Percentiles rank a stretch among this genome's conserved stretches.
These are phyloP conservation scores for Neurospora africana DNA, from an alignment of 495 filamentous ascomycete genomes.

Conservation along the genomic window DNA sequence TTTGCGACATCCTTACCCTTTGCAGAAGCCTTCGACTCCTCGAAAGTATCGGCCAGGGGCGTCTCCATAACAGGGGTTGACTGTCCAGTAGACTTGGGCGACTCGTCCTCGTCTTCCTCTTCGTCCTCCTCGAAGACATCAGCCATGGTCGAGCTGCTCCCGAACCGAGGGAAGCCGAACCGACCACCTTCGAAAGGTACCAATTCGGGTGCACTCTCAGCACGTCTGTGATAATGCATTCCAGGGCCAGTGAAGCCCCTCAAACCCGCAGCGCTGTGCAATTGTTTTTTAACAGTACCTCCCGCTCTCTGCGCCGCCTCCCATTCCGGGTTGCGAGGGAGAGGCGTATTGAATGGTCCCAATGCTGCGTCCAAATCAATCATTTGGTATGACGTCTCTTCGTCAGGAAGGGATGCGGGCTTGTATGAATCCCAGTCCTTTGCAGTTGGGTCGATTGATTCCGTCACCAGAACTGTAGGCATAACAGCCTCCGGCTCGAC, in stretches of 20 bases:
- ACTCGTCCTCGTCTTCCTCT: conserved; percentile 47
- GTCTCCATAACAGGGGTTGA: conserved; percentile 18
- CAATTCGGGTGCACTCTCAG: conserved; percentile 88
- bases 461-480: conserved; percentile 19
- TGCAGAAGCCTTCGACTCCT: conserved; percentile 16
- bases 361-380: conserved; percentile 96
- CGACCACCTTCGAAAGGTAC: conserved; percentile 64
- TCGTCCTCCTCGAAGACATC: conserved; percentile 97
- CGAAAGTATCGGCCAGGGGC: conserved; percentile 7
- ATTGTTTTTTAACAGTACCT: conserved; percentile 55
- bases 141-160: conserved; percentile 59
- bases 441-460: conserved; percentile 13
- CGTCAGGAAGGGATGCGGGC: conserved; percentile 24
- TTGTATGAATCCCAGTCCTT: conserved; percentile 13
- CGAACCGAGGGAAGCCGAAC: conserved; percentile 47
- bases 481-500: conserved; percentile 13
- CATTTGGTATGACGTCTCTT: conserved; percentile 59
- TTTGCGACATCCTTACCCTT: not conserved
- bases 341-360: conserved; percentile 80
- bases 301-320: conserved; percentile 46
- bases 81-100: conserved; percentile 14
- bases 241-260: conserved; percentile 71
- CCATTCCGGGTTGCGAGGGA: conserved; percentile 46
- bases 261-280: conserved; percentile 79
- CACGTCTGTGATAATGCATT: conserved; percentile 81